These are phyloP conservation scores for Melastoma candidum DNA, from an alignment of 441 rosid species.

Conservation along the genomic window DNA sequence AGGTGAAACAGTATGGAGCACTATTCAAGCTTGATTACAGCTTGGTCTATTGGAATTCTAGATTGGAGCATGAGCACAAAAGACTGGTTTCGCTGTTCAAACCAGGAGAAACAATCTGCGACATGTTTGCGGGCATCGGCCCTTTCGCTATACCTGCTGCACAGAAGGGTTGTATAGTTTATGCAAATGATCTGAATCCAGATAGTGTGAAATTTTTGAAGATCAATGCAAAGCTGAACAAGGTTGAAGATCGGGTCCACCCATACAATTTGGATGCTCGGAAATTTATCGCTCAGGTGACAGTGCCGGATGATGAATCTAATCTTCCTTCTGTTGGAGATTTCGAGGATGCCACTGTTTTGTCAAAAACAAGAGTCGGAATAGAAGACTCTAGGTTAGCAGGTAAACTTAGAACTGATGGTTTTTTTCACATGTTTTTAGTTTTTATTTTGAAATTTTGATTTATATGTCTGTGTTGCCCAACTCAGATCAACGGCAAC, in stretches of 20 bases:
- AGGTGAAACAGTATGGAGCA: constrained; percentile 93
- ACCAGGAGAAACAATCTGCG: constrained; percentile 80
- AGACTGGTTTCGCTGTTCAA: constrained; percentile 62
- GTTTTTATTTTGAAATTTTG: constrained; percentile 12
- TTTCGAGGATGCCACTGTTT: constrained; percentile 16
- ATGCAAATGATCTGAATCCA: constrained; percentile 87
- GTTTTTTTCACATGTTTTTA: constrained; percentile 13
- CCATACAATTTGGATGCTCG: constrained; percentile 88
- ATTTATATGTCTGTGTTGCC: constrained; percentile 21
- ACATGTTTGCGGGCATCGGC: constrained; percentile 94
- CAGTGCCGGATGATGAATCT: constrained; percentile 35
- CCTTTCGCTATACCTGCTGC: constrained; percentile 97
- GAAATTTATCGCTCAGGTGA: constrained; percentile 55
- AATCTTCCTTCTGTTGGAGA: constrained; percentile 24
- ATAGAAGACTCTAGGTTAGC: constrained; percentile 8
- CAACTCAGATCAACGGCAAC: constrained; percentile 10
- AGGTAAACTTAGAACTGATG: constrained; percentile 19
- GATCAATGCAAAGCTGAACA: constrained; percentile 76
- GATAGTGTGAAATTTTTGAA: constrained; percentile 69
- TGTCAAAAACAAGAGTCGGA: constrained; percentile 12
- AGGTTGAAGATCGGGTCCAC: constrained; percentile 53
- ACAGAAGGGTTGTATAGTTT: constrained; percentile 77
- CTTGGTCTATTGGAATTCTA: constrained; percentile 88
- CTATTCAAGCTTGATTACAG: constrained; percentile 84
- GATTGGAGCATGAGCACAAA: constrained; percentile 90